Percentiles rank a stretch among this genome's conserved stretches.
phyloP scores from a whole-genome alignment of 345 rosid genomes.

The Cardamine occulta region DNA sequence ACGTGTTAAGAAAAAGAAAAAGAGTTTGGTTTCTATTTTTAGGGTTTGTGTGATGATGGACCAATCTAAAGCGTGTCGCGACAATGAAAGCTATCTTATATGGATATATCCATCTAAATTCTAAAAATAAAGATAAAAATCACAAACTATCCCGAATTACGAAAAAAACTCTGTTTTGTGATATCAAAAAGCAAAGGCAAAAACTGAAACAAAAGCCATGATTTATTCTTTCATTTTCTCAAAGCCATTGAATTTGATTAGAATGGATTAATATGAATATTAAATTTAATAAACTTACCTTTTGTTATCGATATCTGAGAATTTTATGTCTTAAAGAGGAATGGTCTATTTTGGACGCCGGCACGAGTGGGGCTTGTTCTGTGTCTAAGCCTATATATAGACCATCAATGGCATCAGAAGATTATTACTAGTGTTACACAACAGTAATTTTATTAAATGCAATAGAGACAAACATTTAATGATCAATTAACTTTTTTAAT shows the following conservation, averaged over 20 bases:
- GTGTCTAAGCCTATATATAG: constrained; percentile 40
- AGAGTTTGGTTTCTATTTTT: constrained; percentile 35
- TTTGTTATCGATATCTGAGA: constrained; percentile 28
- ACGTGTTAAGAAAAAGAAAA: constrained; percentile 43
- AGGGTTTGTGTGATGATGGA: constrained; percentile 46
- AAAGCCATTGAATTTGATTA: constrained; percentile 5
- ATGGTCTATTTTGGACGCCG: constrained; percentile 32
- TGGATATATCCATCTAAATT: constrained; percentile 8
- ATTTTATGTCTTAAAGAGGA: neutral
- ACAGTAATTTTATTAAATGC: constrained; percentile 32
- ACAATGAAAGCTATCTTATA: constrained; percentile 52
- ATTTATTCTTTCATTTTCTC: neutral
- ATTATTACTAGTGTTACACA: constrained; percentile 29
- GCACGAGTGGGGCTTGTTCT: constrained; percentile 42
- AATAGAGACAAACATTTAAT: neutral
- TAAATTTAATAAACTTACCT: constrained; percentile 5
- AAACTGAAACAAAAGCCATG: constrained; percentile 30
- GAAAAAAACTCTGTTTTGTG: neutral
- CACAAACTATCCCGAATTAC: constrained; percentile 31
- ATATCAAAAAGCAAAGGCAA: constrained; percentile 36
- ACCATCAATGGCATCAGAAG: constrained; percentile 41
- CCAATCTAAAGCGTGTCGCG: constrained; percentile 52
- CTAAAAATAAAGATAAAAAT: constrained; percentile 3
- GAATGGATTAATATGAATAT: neutral
- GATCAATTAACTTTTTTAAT: constrained; percentile 23